These are phyloP conservation scores for Calonectria crousiana DNA, from an alignment of 2,329 filamentous ascomycete genomes.

Conservation along the genomic window DNA sequence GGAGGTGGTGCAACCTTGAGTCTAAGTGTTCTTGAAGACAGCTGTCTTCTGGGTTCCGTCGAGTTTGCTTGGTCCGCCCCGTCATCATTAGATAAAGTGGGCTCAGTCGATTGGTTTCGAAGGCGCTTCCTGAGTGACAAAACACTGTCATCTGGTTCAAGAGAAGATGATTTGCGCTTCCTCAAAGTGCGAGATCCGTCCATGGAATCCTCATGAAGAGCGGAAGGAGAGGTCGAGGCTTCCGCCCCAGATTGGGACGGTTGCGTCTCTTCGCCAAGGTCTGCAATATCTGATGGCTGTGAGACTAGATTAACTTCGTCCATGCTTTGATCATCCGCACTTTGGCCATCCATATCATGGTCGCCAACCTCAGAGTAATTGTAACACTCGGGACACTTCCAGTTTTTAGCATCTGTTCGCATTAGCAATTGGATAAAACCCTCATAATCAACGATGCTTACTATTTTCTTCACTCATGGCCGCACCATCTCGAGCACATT, in stretches of 20 bases:
- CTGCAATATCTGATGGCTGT: constrained; percentile 42
- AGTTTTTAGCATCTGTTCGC: constrained; percentile 55
- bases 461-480: constrained; percentile 51
- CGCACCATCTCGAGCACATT: constrained; percentile 82
- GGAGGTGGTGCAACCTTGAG: constrained; percentile 59
- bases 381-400: constrained; percentile 66
- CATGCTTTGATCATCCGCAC: constrained; percentile 14
- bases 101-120: constrained; percentile 60
- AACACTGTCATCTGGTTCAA: constrained; percentile 69
- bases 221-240: constrained; percentile 30
- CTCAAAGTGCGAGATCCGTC: constrained; percentile 81
- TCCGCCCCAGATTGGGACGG: constrained; percentile 19
- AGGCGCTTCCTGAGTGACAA: constrained; percentile 66
- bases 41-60: constrained; percentile 45
- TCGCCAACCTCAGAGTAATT: constrained; percentile 48
- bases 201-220: constrained; percentile 23
- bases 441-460: constrained; percentile 30
- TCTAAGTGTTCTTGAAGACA: constrained; percentile 69
- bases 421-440: constrained; percentile 22
- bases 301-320: constrained; percentile 40
- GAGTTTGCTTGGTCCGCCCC: constrained; percentile 46
- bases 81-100: constrained; percentile 50
- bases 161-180: constrained; percentile 86
- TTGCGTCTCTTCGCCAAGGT: constrained; percentile 22
- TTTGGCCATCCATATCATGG: constrained; percentile 39